Conservation (phyloP, 2,329 filamentous ascomycete species). For the Colletotrichum aenigma region DNA sequence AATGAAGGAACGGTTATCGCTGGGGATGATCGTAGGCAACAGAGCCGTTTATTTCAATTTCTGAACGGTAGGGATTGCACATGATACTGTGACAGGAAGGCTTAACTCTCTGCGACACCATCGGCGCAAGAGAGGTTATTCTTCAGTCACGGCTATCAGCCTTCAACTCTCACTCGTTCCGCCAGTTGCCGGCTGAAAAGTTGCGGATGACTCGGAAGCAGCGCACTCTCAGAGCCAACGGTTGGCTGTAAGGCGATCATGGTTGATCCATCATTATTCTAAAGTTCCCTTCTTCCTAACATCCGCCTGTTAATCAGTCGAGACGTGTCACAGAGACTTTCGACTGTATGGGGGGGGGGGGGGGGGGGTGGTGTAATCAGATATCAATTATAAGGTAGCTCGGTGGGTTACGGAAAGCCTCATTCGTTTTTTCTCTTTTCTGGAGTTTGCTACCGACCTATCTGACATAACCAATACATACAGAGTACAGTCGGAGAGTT, state of each 20-base stretch:
- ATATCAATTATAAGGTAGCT: neutral
- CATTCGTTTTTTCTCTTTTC: neutral
- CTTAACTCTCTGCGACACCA: neutral
- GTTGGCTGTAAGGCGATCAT: neutral
- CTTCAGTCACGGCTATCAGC: neutral
- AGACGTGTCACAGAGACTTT: neutral
- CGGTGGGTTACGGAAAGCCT: neutral
- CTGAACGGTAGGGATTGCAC: neutral
- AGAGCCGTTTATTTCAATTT: neutral
- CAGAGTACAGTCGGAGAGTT: neutral
- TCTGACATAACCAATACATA: neutral
- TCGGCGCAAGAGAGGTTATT: neutral
- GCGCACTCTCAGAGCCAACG: accelerated
- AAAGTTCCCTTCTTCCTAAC: neutral
- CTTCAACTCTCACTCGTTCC: neutral
- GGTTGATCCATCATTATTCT: neutral
- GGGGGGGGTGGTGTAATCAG: neutral
- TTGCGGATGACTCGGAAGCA: neutral
- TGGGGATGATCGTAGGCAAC: neutral
- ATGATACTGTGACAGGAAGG: neutral
- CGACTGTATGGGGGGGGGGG: neutral
- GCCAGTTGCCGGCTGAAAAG: neutral
- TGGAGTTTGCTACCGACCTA: neutral
- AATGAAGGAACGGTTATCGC: accelerated
- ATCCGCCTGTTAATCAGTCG: neutral